Base-by-base conservation (phyloP, 305 asterid species). In the Fraxinus velutina region DNA sequence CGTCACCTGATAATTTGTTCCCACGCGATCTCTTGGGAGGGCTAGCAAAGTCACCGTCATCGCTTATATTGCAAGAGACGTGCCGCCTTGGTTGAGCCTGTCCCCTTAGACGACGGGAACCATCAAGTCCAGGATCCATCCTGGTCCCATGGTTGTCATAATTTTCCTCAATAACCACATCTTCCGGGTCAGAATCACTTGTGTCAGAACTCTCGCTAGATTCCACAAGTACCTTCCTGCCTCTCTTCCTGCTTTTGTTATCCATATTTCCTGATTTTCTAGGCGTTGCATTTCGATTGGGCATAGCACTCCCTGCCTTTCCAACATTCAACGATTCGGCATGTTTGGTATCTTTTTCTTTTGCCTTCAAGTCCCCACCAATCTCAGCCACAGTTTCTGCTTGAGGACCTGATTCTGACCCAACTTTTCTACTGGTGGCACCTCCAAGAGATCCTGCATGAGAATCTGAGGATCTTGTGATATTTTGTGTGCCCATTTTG, bases 31-130 rank as follows among this genome's bases (percentile, higher is more conserved):
- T 87, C 87, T 89, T 85, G 47, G 71, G 79, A 79, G 91, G 79
- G 78, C 82, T 82, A 75, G 88, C 85, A 33, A 83, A 37, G 82
- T 85, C 90, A 75, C 86, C 88, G 39, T 84, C 92, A 76, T 86
- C 94, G 79, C 84, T 78, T 85, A 91, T 97, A 78, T 83, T 77
- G 82, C 91, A 87, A 4, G 90, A 87, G 60, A 88, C 85, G 79
- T 86, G 21, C 70, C 89, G 93, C 87, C 84, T 93, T 78, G 83
- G 85, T 47, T 93, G 90, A 82, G 90, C 80, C 24, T 95, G 91
- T 85, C 90, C 88, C 64, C 92, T 84, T 22, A 83, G 75, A 50
- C 13, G 33, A 24, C 27, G 72, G 7, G 52, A 79, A 47, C 71
- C 32, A 79, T 80, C 33, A 81, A 64, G 50, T 57, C 86, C 90